These are phyloP conservation scores for Russula sp. DNA, from an alignment of 768 basidiomycete genomes.

Conservation along the genomic window DNA sequence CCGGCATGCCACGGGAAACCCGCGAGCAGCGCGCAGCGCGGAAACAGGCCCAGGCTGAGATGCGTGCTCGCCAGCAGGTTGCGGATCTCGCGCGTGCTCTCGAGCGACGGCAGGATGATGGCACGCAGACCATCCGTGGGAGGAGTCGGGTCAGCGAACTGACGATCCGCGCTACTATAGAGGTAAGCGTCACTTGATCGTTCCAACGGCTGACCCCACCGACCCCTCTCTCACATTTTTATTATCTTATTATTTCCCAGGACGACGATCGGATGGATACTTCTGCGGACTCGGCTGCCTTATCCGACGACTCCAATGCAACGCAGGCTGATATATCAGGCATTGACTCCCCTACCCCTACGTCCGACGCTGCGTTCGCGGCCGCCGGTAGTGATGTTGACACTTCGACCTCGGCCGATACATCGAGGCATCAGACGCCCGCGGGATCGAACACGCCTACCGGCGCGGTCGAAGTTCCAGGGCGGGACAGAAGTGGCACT, in stretches of 20 bases:
- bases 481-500: conserved; percentile 69
- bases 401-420: conserved; percentile 57
- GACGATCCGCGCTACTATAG: conserved; percentile 6
- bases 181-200: conserved; percentile 9
- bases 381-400: conserved; percentile 50
- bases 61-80: conserved; percentile 56
- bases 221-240: conserved; percentile 3
- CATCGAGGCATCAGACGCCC: conserved; percentile 55
- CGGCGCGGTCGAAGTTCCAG: conserved; percentile 51
- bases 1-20: conserved; percentile 66
- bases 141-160: conserved; percentile 7
- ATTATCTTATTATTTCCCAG: conserved; percentile 12
- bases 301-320: conserved; percentile 19
- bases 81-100: conserved; percentile 52
- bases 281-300: conserved; percentile 17
- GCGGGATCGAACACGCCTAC: conserved; percentile 54
- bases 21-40: conserved; percentile 66
- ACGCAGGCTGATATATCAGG: conserved; percentile 20
- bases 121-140: conserved; percentile 17
- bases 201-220: not conserved
- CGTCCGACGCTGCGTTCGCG: conserved; percentile 23
- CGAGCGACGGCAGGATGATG: conserved; percentile 38
- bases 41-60: conserved; percentile 48
- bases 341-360: conserved; percentile 17
- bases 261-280: conserved; percentile 27